Conservation (phyloP, 164 flowering plant species). For the Berberis vulgaris region DNA sequence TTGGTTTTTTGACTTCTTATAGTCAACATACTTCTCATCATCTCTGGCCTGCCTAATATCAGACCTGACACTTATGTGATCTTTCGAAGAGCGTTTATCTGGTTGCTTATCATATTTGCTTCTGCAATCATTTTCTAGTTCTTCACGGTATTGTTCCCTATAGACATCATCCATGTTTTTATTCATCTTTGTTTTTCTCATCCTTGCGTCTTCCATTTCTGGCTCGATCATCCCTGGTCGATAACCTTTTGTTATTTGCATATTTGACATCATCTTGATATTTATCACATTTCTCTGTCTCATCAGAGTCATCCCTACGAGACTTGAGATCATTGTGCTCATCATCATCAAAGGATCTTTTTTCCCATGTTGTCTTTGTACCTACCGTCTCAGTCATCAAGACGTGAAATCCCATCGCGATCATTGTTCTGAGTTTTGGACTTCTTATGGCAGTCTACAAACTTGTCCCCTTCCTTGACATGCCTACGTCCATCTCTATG, state of each 20-base stretch:
- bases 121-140: constrained; percentile 25
- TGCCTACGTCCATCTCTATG: constrained; percentile 38
- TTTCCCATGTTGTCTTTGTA: constrained; percentile 36
- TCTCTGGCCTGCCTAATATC: constrained; percentile 38
- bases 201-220: constrained; percentile 17
- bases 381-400: constrained; percentile 35
- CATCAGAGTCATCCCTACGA: constrained; percentile 18
- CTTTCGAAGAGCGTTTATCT: constrained; percentile 34
- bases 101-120: constrained; percentile 34
- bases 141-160: constrained; percentile 21
- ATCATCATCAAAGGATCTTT: constrained; percentile 35
- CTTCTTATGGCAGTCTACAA: constrained; percentile 29
- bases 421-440: constrained; percentile 27
- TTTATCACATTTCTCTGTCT: constrained; percentile 25
- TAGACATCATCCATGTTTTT: constrained; percentile 22
- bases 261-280: constrained; percentile 35
- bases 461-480: constrained; percentile 36
- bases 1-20: constrained; percentile 34
- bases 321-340: constrained; percentile 30
- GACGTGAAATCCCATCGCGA: constrained; percentile 31
- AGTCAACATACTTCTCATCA: constrained; percentile 33
- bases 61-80: constrained; percentile 29
- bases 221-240: constrained; percentile 18
- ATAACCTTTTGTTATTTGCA: constrained; percentile 28
- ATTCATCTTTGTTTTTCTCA: constrained; percentile 15